Conservation (phyloP, 345 rosid species). For the Kandelia obovata region DNA sequence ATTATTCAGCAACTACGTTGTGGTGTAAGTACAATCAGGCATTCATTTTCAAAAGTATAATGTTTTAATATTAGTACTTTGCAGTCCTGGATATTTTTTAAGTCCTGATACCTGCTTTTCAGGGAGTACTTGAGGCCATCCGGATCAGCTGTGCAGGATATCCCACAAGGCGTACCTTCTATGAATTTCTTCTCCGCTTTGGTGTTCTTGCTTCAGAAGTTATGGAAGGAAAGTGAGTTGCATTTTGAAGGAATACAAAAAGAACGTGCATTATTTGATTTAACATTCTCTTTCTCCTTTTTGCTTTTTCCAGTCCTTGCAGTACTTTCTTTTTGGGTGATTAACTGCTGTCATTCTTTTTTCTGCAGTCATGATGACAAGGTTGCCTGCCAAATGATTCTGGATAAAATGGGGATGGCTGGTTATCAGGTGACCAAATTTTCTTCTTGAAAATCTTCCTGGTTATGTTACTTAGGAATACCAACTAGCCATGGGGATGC, state of each 20-base stretch:
- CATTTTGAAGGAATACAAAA: neutral
- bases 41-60: constrained; percentile 2
- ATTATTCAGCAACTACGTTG: constrained; percentile 96
- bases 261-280: neutral
- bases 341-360: constrained; percentile 4
- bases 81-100: constrained; percentile 10
- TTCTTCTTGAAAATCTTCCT: constrained; percentile 12
- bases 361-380: constrained; percentile 78
- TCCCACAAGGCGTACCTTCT: constrained; percentile 93
- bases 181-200: constrained; percentile 93
- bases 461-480: constrained; percentile 7
- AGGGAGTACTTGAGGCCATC: constrained; percentile 99
- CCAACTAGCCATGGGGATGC: constrained; percentile 4
- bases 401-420: constrained; percentile 83
- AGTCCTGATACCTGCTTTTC: constrained; percentile 1
- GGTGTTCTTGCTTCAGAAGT: constrained; percentile 97
- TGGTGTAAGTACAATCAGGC: constrained; percentile 71
- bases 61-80: constrained; percentile 7
- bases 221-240: constrained; percentile 80
- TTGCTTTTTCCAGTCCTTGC: neutral
- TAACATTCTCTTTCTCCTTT: neutral
- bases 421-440: constrained; percentile 82
- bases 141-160: constrained; percentile 99
- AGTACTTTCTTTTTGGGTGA: constrained; percentile 9
- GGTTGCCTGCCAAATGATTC: constrained; percentile 86